These are phyloP conservation scores for Colletotrichum siamense DNA, from an alignment of 2,329 filamentous ascomycete genomes.

Conservation along the genomic window DNA sequence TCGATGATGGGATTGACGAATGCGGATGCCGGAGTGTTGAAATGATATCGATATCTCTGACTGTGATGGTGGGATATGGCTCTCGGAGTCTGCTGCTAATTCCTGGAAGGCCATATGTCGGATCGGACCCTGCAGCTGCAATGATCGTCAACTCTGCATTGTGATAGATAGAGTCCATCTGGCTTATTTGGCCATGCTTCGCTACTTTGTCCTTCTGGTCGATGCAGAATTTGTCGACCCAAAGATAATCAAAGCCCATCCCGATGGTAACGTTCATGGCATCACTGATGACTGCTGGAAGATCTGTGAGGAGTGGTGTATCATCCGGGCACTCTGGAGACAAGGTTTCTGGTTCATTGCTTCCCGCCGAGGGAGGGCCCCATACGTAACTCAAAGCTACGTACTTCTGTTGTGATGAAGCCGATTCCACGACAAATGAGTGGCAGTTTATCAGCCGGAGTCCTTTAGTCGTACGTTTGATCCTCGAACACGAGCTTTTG, in stretches of 20 bases:
- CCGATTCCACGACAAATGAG: not conserved
- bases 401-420: conserved; percentile 18
- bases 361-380: not conserved
- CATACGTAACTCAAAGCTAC: conserved; percentile 36
- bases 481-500: fast-evolving
- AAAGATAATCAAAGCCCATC: conserved; percentile 40
- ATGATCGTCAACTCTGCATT: conserved; percentile 40
- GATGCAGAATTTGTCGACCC: conserved; percentile 44
- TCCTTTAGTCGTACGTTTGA: not conserved
- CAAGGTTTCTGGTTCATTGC: fast-evolving
- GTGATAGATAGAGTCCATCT: conserved; percentile 44
- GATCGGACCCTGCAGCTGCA: conserved; percentile 38
- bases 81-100: conserved; percentile 34
- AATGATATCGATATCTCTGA: conserved; percentile 23
- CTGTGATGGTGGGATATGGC: conserved; percentile 35
- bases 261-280: conserved; percentile 33
- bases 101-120: conserved; percentile 39
- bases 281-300: not conserved
- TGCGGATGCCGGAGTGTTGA: conserved; percentile 12
- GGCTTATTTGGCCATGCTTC: conserved; percentile 32
- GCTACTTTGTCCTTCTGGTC: conserved; percentile 22
- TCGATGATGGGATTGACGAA: conserved; percentile 25
- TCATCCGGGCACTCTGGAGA: too few species aligned
- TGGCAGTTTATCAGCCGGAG: not conserved
- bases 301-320: too few species aligned